phyloP scores from a whole-genome alignment of 345 rosid genomes.

The Conringia planisiliqua region DNA sequence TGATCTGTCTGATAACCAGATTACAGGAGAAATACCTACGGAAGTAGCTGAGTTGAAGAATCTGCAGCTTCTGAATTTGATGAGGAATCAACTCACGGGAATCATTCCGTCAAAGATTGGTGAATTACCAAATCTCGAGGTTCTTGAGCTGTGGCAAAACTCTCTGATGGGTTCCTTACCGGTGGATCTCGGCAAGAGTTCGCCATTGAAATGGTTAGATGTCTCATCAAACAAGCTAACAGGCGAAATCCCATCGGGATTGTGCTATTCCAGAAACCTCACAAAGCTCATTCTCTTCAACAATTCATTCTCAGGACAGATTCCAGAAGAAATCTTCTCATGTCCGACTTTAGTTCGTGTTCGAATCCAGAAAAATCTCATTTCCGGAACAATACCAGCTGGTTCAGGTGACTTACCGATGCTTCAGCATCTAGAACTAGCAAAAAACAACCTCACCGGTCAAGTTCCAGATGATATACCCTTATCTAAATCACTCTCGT shows the following conservation, averaged over 20 bases:
- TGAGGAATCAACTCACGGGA: conserved; percentile 64
- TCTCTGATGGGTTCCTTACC: conserved; percentile 63
- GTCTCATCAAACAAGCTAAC: conserved; percentile 67
- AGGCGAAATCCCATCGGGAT: conserved; percentile 57
- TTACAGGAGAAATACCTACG: conserved; percentile 59
- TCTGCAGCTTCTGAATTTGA: conserved; percentile 69
- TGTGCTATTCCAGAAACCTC: conserved; percentile 65
- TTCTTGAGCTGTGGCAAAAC: conserved; percentile 75
- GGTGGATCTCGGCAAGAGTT: conserved; percentile 48
- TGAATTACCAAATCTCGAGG: conserved; percentile 55
- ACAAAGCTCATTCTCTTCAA: conserved; percentile 82
- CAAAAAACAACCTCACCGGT: conserved; percentile 74
- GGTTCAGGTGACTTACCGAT: conserved; percentile 63
- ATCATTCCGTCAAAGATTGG: conserved; percentile 50
- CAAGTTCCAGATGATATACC: conserved; percentile 65
- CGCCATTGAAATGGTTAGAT: conserved; percentile 66
- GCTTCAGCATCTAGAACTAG: conserved; percentile 82
- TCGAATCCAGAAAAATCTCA: conserved; percentile 61
- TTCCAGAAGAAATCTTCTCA: conserved; percentile 52
- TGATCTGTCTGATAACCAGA: conserved; percentile 73
- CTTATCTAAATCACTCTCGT: conserved; percentile 65
- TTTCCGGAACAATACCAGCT: conserved; percentile 62
- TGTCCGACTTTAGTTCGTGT: conserved; percentile 71
- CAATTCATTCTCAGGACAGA: conserved; percentile 60
- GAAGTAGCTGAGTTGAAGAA: conserved; percentile 50